Conservation (phyloP, 257 asterid species). For the Anisodus acutangulus region DNA sequence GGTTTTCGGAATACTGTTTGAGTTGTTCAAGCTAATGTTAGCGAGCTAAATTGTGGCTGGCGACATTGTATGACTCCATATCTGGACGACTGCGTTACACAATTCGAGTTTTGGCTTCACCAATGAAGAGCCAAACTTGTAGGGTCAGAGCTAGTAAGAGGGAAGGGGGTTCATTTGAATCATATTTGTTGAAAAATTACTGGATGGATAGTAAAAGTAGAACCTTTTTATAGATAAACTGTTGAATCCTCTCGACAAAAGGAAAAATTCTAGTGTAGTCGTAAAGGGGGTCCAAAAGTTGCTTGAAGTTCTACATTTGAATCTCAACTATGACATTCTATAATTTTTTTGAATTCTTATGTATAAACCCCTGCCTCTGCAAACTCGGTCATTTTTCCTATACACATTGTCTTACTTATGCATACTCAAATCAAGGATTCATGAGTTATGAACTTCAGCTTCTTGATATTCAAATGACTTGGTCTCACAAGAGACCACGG, state of each 20-base stretch:
- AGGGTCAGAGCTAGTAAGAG: background rate
- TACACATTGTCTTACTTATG: background rate
- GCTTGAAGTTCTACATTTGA: background rate
- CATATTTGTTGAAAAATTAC: background rate
- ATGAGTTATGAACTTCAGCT: conserved; percentile 7
- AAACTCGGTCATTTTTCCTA: background rate
- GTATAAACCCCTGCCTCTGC: background rate
- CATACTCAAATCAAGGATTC: conserved; percentile 7
- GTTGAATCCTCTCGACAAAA: too few relatives aligned
- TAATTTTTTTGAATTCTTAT: background rate
- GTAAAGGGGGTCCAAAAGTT: too few relatives aligned
- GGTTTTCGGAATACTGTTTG: background rate
- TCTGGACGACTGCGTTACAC: background rate
- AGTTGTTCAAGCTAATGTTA: background rate
- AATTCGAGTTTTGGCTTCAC: background rate
- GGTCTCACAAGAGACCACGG: background rate
- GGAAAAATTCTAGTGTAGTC: too few relatives aligned
- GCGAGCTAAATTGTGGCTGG: background rate
- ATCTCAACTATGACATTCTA: background rate
- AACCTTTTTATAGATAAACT: too few relatives aligned
- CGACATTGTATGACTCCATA: background rate
- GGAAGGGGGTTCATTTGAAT: background rate
- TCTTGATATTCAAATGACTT: conserved; percentile 16
- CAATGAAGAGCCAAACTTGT: background rate
- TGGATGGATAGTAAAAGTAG: too few relatives aligned